Percentiles rank a stretch among this genome's conserved stretches.
phyloP scores from a whole-genome alignment of 805 yeast genomes.

The Cyberlindnera meyerae region DNA sequence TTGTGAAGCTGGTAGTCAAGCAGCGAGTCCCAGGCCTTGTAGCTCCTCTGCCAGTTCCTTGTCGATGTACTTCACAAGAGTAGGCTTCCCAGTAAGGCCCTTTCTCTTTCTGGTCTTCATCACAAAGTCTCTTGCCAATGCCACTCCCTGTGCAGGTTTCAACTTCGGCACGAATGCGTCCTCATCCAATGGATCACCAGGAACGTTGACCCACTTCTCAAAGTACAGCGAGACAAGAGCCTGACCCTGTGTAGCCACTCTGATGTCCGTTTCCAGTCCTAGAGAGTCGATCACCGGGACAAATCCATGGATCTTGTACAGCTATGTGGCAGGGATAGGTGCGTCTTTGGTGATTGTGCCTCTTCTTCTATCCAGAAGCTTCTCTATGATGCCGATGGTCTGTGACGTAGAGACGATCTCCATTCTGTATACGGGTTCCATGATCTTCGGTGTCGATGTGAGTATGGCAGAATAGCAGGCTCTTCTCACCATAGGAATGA shows the following conservation, averaged over 20 bases:
- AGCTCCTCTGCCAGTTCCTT: conserved; percentile 50
- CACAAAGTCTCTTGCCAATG: conserved; percentile 83
- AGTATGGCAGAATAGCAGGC: conserved; percentile 81
- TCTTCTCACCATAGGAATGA: conserved; percentile 75
- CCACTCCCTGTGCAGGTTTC: conserved; percentile 64
- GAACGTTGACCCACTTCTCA: conserved; percentile 70
- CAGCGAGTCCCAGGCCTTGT: conserved; percentile 40
- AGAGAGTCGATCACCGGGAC: conserved; percentile 88
- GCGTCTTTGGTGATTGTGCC: conserved; percentile 48
- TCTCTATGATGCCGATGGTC: conserved; percentile 45
- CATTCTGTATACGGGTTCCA: conserved; percentile 77
- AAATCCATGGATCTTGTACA: conserved; percentile 54
- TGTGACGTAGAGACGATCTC: conserved; percentile 50
- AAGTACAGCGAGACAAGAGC: conserved; percentile 66
- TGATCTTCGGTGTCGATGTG: conserved; percentile 68
- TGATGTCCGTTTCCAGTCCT: conserved; percentile 83
- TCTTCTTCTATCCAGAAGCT: conserved; percentile 56
- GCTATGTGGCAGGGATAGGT: conserved; percentile 70
- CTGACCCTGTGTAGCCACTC: conserved; percentile 73
- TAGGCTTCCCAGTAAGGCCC: conserved; percentile 74
- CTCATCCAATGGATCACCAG: conserved; percentile 86
- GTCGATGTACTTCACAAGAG: conserved; percentile 63
- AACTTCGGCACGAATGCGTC: conserved; percentile 59
- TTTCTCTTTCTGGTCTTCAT: conserved; percentile 85
- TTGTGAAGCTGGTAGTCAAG: not conserved